phyloP scores from a whole-genome alignment of 176 grass and related monocot genomes.

The Stipa capillata region DNA sequence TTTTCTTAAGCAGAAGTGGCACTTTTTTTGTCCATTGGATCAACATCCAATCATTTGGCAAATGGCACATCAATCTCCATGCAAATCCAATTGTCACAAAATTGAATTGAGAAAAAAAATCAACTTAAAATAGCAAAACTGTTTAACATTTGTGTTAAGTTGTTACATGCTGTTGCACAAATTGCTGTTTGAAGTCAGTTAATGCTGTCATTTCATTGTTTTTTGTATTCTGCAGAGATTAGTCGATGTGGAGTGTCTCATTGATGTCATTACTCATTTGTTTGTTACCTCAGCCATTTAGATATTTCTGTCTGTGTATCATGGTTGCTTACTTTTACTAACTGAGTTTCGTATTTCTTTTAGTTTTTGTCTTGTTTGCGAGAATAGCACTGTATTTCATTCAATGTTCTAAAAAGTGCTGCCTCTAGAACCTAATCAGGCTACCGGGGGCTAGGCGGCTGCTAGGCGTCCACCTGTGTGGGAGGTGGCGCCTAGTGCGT shows the following conservation, averaged over 20 bases:
- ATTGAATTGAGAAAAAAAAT: background rate
- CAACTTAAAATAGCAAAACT: background rate
- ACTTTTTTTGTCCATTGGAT: background rate
- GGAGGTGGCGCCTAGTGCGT: background rate
- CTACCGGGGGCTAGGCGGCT: too few species aligned
- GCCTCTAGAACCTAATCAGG: too few species aligned
- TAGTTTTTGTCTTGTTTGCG: background rate
- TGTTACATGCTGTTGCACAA: background rate
- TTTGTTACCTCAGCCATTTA: too few species aligned
- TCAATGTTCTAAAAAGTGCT: too few species aligned
- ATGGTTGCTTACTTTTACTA: background rate
- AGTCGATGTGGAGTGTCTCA: background rate
- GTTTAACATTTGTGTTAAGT: background rate
- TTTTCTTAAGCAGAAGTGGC: background rate
- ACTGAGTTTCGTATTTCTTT: background rate
- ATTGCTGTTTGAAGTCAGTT: background rate
- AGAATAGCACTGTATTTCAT: background rate
- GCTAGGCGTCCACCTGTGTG: too few species aligned
- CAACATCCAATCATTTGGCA: background rate
- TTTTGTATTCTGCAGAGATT: background rate
- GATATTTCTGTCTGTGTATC: background rate
- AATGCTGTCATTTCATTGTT: background rate
- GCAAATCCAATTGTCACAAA: background rate
- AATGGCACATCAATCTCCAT: too few species aligned
- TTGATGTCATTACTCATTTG: background rate